Percentiles rank a stretch among this genome's conserved stretches.
Conservation (phyloP, 768 basidiomycete genomes). For the Rhodotorula toruloides region DNA sequence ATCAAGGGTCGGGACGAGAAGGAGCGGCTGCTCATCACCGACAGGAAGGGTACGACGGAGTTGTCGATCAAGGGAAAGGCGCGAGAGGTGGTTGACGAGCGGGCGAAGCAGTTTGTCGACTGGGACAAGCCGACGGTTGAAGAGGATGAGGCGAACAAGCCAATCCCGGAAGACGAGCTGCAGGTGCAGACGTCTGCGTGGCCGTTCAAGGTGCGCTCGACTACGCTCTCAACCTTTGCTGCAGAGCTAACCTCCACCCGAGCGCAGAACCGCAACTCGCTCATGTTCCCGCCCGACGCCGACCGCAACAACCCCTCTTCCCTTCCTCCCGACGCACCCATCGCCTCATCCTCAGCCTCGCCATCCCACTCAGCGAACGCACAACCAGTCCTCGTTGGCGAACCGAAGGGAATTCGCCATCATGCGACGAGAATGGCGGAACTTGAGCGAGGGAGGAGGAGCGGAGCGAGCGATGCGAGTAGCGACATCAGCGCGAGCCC, state of each 20-base stretch:
- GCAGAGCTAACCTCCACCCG: not conserved
- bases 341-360: constrained; percentile 9
- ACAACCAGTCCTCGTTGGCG: constrained; percentile 43
- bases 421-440: constrained; percentile 70
- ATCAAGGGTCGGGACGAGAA: constrained; percentile 59
- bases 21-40: constrained; percentile 20
- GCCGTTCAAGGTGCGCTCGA: constrained; percentile 50
- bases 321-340: constrained; percentile 38
- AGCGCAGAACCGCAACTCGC: constrained; percentile 74
- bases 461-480: constrained; percentile 9
- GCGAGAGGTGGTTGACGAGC: constrained; percentile 33
- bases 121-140: constrained; percentile 38
- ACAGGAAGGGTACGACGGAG: constrained; percentile 48
- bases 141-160: constrained; percentile 29
- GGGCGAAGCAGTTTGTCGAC: constrained; percentile 37
- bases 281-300: constrained; percentile 93
- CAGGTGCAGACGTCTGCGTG: constrained; percentile 37
- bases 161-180: constrained; percentile 9
- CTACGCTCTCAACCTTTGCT: constrained; percentile 64
- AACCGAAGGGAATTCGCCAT: constrained; percentile 66
- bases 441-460: constrained; percentile 48
- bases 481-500: constrained; percentile 56
- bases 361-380: constrained; percentile 1
- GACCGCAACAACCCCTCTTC: constrained; percentile 66
- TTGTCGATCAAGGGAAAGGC: constrained; percentile 27